These are phyloP conservation scores for Brettanomyces anomalus DNA, from an alignment of 805 yeast species.

Conservation along the genomic window DNA sequence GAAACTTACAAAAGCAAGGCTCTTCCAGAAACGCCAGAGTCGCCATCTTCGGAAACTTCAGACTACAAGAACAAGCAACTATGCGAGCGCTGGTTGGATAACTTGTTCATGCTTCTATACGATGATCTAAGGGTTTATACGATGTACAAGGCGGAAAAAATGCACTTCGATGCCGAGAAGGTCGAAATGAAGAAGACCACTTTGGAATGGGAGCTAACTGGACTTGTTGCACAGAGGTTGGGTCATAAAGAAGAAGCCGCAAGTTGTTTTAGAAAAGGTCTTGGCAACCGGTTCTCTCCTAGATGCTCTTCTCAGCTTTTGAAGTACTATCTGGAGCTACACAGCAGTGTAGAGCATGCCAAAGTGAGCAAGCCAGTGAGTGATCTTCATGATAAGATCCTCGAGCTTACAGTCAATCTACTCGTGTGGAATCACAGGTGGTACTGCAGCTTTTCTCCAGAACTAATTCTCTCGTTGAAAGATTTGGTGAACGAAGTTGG, in stretches of 20 bases:
- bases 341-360: slow-evolving; percentile 3
- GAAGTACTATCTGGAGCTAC: slow-evolving; percentile 51
- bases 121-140: slow-evolving; percentile 78
- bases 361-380: slow-evolving; percentile 15
- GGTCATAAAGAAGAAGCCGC: slow-evolving; percentile 86
- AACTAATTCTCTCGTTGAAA: slow-evolving; percentile 46
- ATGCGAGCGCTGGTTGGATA: slow-evolving; percentile 70
- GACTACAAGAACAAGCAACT: slow-evolving; percentile 56
- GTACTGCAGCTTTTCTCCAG: slow-evolving; percentile 86
- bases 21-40: slow-evolving; percentile 2
- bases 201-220: slow-evolving; percentile 83
- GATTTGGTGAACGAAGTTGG: slow-evolving; percentile 71
- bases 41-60: neutral
- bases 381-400: slow-evolving; percentile 44
- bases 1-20: neutral
- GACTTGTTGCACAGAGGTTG: slow-evolving; percentile 74
- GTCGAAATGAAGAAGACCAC: slow-evolving; percentile 51
- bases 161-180: slow-evolving; percentile 85
- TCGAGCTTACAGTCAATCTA: slow-evolving; percentile 65
- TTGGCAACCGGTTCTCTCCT: slow-evolving; percentile 70
- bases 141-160: slow-evolving; percentile 85
- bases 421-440: slow-evolving; percentile 98
- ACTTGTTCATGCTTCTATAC: slow-evolving; percentile 56
- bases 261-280: slow-evolving; percentile 67
- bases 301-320: slow-evolving; percentile 68